These are phyloP conservation scores for Kazachstania sp. DNA, from an alignment of 1,139 yeast species.

Conservation along the genomic window DNA sequence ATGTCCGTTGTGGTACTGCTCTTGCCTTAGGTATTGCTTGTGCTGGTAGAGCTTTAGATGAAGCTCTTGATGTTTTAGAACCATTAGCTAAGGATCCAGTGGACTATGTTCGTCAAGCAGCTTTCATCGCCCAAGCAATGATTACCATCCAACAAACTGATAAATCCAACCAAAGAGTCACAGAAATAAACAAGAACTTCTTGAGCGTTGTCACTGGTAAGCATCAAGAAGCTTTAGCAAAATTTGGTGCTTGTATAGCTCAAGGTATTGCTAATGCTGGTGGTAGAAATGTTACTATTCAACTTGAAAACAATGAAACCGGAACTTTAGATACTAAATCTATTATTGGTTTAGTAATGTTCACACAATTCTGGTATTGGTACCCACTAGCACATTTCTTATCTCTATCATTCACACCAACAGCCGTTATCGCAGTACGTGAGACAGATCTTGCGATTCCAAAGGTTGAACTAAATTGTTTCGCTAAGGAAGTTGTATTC, in stretches of 20 bases:
- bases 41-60: conserved; percentile 85
- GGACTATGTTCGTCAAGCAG: conserved; percentile 97
- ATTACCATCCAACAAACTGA: conserved; percentile 91
- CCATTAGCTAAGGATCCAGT: conserved; percentile 91
- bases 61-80: conserved; percentile 87
- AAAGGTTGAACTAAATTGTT: conserved; percentile 70
- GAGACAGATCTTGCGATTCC: conserved; percentile 77
- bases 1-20: conserved; percentile 97
- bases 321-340: conserved; percentile 87
- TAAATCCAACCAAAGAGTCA: conserved; percentile 70
- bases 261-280: conserved; percentile 99
- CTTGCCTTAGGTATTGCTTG: conserved; percentile 95
- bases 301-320: conserved; percentile 81
- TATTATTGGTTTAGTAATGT: conserved; percentile 83
- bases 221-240: conserved; percentile 94
- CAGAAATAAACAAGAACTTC: conserved; percentile 62
- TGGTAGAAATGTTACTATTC: conserved; percentile 95
- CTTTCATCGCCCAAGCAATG: conserved; percentile 88
- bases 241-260: conserved; percentile 94
- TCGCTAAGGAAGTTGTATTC: conserved; percentile 69
- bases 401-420: conserved; percentile 86
- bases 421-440: conserved; percentile 80
- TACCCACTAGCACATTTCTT: conserved; percentile 93
- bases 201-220: conserved; percentile 73
- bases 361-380: conserved; percentile 97